Evolutionary conservation across 768 basidiomycete genomes (phyloP).

Genomic region (Naematelia aurantialba): DNA sequence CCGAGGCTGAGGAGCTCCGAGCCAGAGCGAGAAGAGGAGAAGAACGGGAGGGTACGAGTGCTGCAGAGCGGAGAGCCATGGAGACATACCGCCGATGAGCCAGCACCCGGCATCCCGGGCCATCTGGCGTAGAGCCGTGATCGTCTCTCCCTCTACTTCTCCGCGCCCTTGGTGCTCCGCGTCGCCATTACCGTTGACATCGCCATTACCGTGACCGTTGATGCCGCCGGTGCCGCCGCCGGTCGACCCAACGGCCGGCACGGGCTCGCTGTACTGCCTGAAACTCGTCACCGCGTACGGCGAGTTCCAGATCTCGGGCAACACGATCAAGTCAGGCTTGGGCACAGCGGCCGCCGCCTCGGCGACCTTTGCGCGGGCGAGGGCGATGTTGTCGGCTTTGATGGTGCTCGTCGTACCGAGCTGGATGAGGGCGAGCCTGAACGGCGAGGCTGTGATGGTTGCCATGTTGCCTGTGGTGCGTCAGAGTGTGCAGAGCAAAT

Average conservation of each 20-base stretch:
- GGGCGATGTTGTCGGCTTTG: conserved; percentile 72
- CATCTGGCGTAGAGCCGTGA: conserved; percentile 72
- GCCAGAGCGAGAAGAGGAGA: no score
- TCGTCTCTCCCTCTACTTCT: conserved; percentile 57
- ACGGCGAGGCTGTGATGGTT: conserved; percentile 59
- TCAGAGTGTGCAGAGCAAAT: no score
- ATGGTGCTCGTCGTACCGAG: conserved; percentile 68
- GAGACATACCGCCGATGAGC: conserved; percentile 77
- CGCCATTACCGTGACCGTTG: no score
- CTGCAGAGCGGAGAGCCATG: not conserved
- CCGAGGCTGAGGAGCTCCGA: not conserved
- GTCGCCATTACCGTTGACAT: no score
- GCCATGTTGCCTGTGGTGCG: no score
- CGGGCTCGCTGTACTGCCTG: conserved; percentile 70
- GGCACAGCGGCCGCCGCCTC: conserved; percentile 52
- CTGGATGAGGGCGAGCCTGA: conserved; percentile 84
- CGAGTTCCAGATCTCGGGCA: conserved; percentile 54
- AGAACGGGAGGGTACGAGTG: no score
- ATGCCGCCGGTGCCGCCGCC: not conserved
- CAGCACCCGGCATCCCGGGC: conserved; percentile 76
- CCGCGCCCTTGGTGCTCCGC: no score
- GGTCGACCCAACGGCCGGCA: conserved; percentile 24
- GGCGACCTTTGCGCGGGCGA: conserved; percentile 75
- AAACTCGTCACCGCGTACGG: conserved; percentile 60
- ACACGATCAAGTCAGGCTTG: conserved; percentile 38